Evolutionary conservation across 2,329 filamentous ascomycete species (phyloP), one percentile per base, ranked within the genome.

Genomic region (Phialophora verrucosa): DNA sequence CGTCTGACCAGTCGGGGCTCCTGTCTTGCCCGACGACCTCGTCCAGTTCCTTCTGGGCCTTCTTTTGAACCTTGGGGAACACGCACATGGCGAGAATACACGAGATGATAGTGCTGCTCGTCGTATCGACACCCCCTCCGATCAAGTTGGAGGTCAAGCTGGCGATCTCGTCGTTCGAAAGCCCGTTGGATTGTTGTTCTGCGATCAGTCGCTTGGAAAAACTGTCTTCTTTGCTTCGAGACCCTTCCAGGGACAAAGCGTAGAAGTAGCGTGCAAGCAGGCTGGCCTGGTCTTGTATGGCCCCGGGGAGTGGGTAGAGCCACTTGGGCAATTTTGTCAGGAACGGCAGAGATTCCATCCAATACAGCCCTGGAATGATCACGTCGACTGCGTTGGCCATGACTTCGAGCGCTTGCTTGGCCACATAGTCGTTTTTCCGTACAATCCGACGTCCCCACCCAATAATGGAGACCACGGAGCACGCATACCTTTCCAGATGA

Each of bases 341-440:
- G 47, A 80, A 32, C 5, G 67, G 67, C 32, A 67, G 56, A 6
- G 67, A 31, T 32, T 69, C 67, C 27, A 67, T 51, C 44, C 67
- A 62, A 47, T 62, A 69, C 11, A 67, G 38, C 3, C 67, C 67
- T 2, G 67, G 67, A n/a, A 67, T 69, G 35, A 67, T 54, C 11
- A 67, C 25, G 55, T 67, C 67, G n/a, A 67, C 67, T 2, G 64
- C 67, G 11, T 47, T 47, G 38, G 67, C 64, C 64, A 69, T 67
- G 42, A 65, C 57, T 58, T 64, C 44, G 20, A 69, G 57, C 5
- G 67, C 67, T 10, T 60, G 12, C 31, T 67, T 55, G 20, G 61
- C 64, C 70, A 87, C 85, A 3, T 84, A 84, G 69, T 88, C 85
- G 17, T 82, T 78, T 60, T 78, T 80, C 53, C 77, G 80, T 6